Base-by-base conservation (phyloP, 495 filamentous ascomycete genomes). In the Trichodelitschia bisporula region DNA sequence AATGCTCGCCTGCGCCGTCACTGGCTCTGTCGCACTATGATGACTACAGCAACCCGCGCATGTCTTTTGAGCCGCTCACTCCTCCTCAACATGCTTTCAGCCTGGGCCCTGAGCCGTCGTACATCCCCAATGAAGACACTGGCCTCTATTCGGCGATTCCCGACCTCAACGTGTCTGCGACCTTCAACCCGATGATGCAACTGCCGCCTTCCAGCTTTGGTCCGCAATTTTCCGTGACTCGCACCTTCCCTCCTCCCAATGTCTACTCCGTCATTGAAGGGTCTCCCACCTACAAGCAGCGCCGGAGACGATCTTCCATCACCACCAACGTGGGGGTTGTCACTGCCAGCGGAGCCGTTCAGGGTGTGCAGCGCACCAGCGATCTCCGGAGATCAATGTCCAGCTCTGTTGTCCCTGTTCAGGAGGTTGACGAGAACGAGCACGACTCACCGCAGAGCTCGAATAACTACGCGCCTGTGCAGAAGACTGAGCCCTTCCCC, bases 221-320 rank as follows among this genome's bases (percentile, higher is more conserved):
- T 20, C 64, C 69, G 19, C 73, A 77, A 37, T 92, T 73, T 49
- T 62, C 72, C 12, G 60, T 63, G 18, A 53, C 69, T 18, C 67
- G 82, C 21, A 59, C 65, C 23, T 91, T 72, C 41, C 65, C 66
- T 11, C 49, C 62, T 16, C 77, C 71, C 43, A 86, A 77, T 42
- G 70, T 82, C 33, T 97, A 90, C 59, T 84, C 83, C 10, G 77
- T 92, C 26, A 80, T 97, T 41, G 86, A 97, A 56, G 86, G 86
- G 14, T 97, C 86, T 4, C 86, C 86, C 15, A 92, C 84, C 8
- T 97, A 97, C 57, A 97, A 97, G 62, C 89, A 93, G 57, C 68
- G 86, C 35, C 66, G 86, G 43, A 67, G 86, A 36, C 74, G 89
- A 18, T 90, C 86, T 14, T 93, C 86, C 15, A 74, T 93, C 12